Conservation (phyloP, 108 stramenopile species). For the Chaetoceros muelleri region DNA sequence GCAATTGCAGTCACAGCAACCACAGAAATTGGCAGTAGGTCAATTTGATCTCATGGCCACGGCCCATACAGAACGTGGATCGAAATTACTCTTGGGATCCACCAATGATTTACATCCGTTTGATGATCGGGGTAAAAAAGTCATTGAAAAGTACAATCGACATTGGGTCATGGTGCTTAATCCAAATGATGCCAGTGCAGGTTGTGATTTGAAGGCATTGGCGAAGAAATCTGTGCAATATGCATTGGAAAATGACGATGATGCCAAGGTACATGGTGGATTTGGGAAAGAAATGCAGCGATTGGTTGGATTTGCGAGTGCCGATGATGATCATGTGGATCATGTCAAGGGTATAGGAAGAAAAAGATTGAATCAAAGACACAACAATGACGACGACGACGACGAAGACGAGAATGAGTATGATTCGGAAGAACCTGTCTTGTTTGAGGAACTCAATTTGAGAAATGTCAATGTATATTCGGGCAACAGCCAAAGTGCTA, state of each 20-base stretch:
- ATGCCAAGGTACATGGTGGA: constrained; percentile 65
- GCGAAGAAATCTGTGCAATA: constrained; percentile 38
- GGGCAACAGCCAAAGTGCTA: neutral
- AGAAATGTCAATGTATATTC: constrained; percentile 62
- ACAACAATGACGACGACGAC: constrained; percentile 9
- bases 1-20: neutral
- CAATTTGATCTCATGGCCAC: constrained; percentile 85
- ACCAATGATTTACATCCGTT: constrained; percentile 62
- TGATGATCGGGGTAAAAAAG: constrained; percentile 52
- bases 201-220: constrained; percentile 45
- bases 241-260: constrained; percentile 37
- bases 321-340: constrained; percentile 47
- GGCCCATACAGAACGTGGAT: constrained; percentile 69
- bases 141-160: constrained; percentile 81
- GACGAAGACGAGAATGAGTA: constrained; percentile 26
- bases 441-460: constrained; percentile 40
- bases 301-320: constrained; percentile 65
- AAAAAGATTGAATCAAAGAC: neutral
- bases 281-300: constrained; percentile 58
- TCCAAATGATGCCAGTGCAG: constrained; percentile 66
- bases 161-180: constrained; percentile 84
- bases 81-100: constrained; percentile 38
- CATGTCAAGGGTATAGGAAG: constrained; percentile 55
- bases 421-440: neutral
- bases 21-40: constrained; percentile 52